A percentile compares a stretch with the other conserved stretches of the same genome.
These are phyloP conservation scores for Brachypodium distachyon DNA, from an alignment of 202 grass and related monocot genomes.

Conservation along the genomic window DNA sequence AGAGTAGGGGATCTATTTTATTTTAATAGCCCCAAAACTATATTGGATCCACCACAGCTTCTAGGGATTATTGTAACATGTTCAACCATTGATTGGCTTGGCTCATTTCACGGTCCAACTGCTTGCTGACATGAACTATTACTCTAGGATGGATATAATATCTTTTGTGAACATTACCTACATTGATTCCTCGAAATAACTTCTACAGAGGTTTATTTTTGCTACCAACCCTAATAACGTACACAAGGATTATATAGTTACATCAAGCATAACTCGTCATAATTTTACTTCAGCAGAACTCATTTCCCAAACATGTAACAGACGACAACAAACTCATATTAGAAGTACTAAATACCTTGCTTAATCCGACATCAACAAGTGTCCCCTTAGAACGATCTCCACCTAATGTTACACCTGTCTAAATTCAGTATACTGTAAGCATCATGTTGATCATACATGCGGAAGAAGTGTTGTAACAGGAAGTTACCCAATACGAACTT, in stretches of 20 bases:
- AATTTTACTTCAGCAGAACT: background rate
- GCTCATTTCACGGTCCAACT: background rate
- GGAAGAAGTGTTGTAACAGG: background rate
- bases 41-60: background rate
- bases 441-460: slow-evolving; percentile 3
- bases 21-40: background rate
- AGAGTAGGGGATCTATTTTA: background rate
- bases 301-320: background rate
- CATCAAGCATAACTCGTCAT: background rate
- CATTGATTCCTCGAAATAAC: background rate
- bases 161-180: background rate
- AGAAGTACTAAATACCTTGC: slow-evolving; percentile 50
- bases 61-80: background rate
- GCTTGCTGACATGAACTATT: background rate
- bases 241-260: background rate
- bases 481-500: background rate
- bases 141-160: background rate
- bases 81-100: background rate
- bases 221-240: background rate
- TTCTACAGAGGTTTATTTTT: background rate
- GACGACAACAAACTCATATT: background rate
- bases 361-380: slow-evolving; percentile 92
- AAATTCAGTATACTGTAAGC: slow-evolving; percentile 27
- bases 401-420: slow-evolving; percentile 78
- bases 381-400: slow-evolving; percentile 61